A percentile compares a stretch with the other conserved stretches of the same genome.
phyloP scores from a whole-genome alignment of 2,329 filamentous ascomycete genomes.

The Sodiomyces alkalinus region DNA sequence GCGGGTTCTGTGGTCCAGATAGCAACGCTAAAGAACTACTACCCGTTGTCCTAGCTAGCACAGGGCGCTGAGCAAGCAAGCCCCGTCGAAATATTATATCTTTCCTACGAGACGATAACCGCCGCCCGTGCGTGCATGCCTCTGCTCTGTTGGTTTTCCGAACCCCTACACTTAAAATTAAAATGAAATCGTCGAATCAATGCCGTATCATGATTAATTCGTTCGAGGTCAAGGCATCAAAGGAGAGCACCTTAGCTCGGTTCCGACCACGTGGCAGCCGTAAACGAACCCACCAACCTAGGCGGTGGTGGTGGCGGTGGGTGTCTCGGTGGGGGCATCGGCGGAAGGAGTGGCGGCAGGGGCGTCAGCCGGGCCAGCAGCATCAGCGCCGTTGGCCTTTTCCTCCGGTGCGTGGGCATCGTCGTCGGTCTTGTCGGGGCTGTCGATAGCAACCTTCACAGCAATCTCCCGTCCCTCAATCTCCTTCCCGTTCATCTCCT shows the following conservation, averaged over 20 bases:
- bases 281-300: too few species aligned
- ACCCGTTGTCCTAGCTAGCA: slow-evolving; percentile 5
- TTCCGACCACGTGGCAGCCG: slow-evolving; percentile 1
- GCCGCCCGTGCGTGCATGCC: slow-evolving; percentile 5
- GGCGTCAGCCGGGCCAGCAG: slow-evolving; percentile 8
- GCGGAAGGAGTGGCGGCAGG: slow-evolving; percentile 13
- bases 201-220: slow-evolving; percentile 6
- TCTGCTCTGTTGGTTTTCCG: slow-evolving; percentile 6
- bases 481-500: slow-evolving; percentile 98
- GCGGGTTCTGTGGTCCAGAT: slow-evolving; percentile 11
- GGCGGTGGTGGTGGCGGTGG: slow-evolving; percentile 15
- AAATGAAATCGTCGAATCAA: slow-evolving; percentile 8
- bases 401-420: slow-evolving; percentile 50
- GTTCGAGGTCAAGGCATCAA: slow-evolving; percentile 1
- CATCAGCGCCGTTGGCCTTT: slow-evolving; percentile 22
- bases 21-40: slow-evolving; percentile 7
- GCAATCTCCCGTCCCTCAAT: slow-evolving; percentile 98
- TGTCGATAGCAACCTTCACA: slow-evolving; percentile 99
- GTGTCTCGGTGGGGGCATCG: slow-evolving; percentile 10
- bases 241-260: slow-evolving; percentile 5
- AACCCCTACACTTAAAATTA: slow-evolving; percentile 8
- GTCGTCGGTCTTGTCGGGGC: slow-evolving; percentile 88
- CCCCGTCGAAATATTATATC: slow-evolving; percentile 2
- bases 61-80: background rate
- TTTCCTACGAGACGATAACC: slow-evolving; percentile 15